Evolutionary conservation across 805 yeast species (phyloP), one percentile per base, ranked within the genome.

Genomic region (Kodamaea neixiangensis): DNA sequence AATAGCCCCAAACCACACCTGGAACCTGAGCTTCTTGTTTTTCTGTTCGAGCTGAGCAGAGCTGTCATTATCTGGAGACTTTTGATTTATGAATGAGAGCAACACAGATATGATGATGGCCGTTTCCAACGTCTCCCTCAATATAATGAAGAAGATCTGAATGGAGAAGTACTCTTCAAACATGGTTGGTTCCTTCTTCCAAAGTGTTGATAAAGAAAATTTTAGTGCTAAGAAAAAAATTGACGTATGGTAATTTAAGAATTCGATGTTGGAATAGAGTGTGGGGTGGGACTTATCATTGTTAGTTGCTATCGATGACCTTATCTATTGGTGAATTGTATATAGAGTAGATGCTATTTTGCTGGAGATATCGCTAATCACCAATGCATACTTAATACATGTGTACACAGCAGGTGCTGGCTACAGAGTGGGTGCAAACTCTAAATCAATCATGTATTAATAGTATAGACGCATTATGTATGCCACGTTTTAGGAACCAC

Each of bases 1-100:
- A 1, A 81, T 59, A 9, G 96, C 93, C 2, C 97, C 97, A 0
- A 82, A 63, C 87, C 96, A 85, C 4, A 91, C 89, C 61, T 91
- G 97, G 5, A 82, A 59, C 50, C 79, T 79, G 46, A 88, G 70
- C 29, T 53, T 51, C 13, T 42, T 46, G 40, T 52, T 54, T 6
- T 45, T 39, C 14, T 19, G 17, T 7, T 18, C 22, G 7, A 19
- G 20, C 14, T 43, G 46, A 18, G 22, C 50, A 6, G 46, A 29
- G 18, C 45, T 37, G 6, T 18, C 40, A n/a, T 19, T 10, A 3
- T 19, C 34, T 6, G 54, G 34, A 5, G 50, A 38, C 19, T 60
- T 35, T 48, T 64, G 64, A 48, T 64, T 64, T 54, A 64, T 62
- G 55, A 64, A 64, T 18, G 66, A 60, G 21, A 64, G 61, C 20